Evolutionary conservation across 805 yeast genomes (phyloP).

Genomic region (Wickerhamomyces bovis): DNA sequence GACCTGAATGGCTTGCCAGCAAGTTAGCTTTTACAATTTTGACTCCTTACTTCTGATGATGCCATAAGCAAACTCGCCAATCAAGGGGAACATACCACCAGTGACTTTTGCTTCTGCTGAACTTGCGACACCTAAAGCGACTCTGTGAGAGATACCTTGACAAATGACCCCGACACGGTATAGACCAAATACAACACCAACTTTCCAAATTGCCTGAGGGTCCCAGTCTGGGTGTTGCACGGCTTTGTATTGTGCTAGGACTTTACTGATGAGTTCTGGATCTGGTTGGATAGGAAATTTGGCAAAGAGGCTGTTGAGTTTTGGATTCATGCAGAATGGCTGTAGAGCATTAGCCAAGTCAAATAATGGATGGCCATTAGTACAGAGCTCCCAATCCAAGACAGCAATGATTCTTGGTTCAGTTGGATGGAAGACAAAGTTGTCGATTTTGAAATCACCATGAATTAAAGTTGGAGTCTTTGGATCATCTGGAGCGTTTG

Average conservation of each 20-base stretch:
- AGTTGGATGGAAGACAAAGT: constrained; percentile 54
- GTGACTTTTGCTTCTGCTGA: constrained; percentile 42
- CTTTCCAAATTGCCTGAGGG: constrained; percentile 35
- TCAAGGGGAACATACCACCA: constrained; percentile 27
- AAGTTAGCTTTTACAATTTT: neutral
- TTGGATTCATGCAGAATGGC: constrained; percentile 41
- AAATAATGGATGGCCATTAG: constrained; percentile 59
- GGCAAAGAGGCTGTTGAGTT: constrained; percentile 29
- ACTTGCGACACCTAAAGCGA: constrained; percentile 45
- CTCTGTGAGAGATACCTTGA: constrained; percentile 58
- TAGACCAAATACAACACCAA: constrained; percentile 51
- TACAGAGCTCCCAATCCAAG: constrained; percentile 62
- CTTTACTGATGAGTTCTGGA: constrained; percentile 7
- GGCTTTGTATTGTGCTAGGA: constrained; percentile 15
- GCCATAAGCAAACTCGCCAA: constrained; percentile 16
- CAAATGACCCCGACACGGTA: constrained; percentile 50
- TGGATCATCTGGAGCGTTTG: constrained; percentile 44
- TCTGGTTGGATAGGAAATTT: constrained; percentile 16
- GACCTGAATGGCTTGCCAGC: too few species aligned
- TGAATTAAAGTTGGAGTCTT: constrained; percentile 42
- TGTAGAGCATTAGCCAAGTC: constrained; percentile 55
- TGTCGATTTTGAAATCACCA: constrained; percentile 61
- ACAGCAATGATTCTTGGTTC: constrained; percentile 46
- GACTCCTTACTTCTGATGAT: neutral
- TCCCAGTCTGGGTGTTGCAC: constrained; percentile 17